phyloP scores from a whole-genome alignment of 495 filamentous ascomycete genomes.

The Peziza echinospora region DNA sequence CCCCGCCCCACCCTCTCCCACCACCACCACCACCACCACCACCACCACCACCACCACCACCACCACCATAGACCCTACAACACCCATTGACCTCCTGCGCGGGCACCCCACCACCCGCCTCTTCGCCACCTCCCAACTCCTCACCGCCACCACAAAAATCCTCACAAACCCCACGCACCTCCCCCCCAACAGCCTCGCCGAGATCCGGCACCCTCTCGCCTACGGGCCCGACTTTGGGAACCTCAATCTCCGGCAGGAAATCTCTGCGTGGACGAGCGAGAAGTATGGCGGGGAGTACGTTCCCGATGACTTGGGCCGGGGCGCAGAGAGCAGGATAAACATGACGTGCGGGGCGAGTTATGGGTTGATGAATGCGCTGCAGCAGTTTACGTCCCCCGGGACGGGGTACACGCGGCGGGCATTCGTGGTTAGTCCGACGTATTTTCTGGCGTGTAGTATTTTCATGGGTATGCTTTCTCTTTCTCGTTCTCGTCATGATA shows the following conservation, averaged over 20 bases:
- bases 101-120: constrained; percentile 25
- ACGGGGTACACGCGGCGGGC: constrained; percentile 45
- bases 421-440: constrained; percentile 63
- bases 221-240: constrained; percentile 70
- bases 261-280: constrained; percentile 45
- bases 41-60: background rate
- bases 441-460: constrained; percentile 54
- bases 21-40: background rate
- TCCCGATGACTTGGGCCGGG: background rate
- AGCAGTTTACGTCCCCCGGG: constrained; percentile 50
- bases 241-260: constrained; percentile 34
- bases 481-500: background rate
- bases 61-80: background rate
- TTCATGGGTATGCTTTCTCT: constrained; percentile 49
- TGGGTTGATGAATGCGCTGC: constrained; percentile 47
- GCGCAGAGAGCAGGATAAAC: constrained; percentile 26
- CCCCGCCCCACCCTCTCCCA: background rate
- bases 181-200: constrained; percentile 21
- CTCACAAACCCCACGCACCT: constrained; percentile 34
- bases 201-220: constrained; percentile 24
- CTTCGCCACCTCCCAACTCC: constrained; percentile 39
- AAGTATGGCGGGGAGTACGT: constrained; percentile 28
- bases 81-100: constrained; percentile 14
- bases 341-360: constrained; percentile 66
- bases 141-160: constrained; percentile 29